A percentile compares a stretch with the other conserved stretches of the same genome.
These are phyloP conservation scores for Termitomyces sp. DNA, from an alignment of 768 basidiomycete species.

Conservation along the genomic window DNA sequence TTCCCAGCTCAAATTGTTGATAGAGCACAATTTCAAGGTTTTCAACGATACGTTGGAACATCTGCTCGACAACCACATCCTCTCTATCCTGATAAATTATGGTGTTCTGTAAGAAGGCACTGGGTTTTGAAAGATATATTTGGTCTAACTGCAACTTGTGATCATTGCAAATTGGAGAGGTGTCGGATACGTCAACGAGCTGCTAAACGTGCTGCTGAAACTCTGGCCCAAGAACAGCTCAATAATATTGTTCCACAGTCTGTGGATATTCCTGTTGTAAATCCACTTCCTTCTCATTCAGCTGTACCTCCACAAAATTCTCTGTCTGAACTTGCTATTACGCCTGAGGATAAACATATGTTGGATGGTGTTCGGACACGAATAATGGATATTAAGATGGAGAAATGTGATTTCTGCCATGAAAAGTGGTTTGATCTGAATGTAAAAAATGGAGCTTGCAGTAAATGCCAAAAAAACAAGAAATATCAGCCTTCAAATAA, in stretches of 20 bases:
- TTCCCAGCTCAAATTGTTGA: background rate
- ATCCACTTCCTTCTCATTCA: too few relatives aligned
- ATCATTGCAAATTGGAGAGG: background rate
- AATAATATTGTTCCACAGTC: background rate
- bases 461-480: background rate
- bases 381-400: background rate
- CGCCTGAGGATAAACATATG: background rate
- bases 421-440: slow-evolving; percentile 5
- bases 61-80: background rate
- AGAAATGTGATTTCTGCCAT: background rate
- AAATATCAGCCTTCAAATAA: background rate
- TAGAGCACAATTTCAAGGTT: background rate
- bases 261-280: too few relatives aligned
- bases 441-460: background rate
- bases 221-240: background rate
- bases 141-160: background rate
- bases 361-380: background rate
- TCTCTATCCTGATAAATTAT: background rate
- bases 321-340: background rate
- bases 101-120: background rate
- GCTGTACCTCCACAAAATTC: background rate
- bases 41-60: background rate
- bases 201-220: background rate
- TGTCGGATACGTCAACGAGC: background rate
- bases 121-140: background rate